These are phyloP conservation scores for Grigorovia transvaalensis DNA, from an alignment of 805 yeast species.

Conservation along the genomic window DNA sequence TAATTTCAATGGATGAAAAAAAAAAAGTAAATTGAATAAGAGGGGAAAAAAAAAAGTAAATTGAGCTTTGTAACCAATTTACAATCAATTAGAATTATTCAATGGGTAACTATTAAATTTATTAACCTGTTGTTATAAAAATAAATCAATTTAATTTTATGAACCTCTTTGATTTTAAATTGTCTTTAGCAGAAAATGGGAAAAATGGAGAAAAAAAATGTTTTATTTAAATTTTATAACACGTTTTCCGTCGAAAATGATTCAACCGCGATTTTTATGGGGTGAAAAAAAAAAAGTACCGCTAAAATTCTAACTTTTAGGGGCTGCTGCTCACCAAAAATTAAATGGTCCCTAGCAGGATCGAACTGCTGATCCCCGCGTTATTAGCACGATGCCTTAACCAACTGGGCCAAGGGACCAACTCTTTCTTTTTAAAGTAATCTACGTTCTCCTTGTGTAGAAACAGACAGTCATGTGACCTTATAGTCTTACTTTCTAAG, in stretches of 20 bases:
- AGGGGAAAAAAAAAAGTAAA: not conserved
- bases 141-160: too few species aligned
- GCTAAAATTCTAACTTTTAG: too few species aligned
- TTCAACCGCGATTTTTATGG: not conserved
- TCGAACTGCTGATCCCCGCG: slow-evolving; percentile 11
- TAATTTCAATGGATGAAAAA: not conserved
- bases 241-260: not conserved
- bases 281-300: not conserved
- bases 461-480: too few species aligned
- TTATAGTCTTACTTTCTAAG: too few species aligned
- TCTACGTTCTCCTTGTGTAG: too few species aligned
- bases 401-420: slow-evolving; percentile 9
- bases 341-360: slow-evolving; percentile 9
- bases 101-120: not conserved
- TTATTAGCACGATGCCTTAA: slow-evolving; percentile 10
- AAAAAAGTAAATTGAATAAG: not conserved
- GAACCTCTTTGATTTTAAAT: not conserved
- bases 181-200: not conserved
- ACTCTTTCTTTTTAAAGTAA: too few species aligned
- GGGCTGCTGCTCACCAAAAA: not conserved
- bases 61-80: not conserved
- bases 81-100: not conserved
- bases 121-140: not conserved
- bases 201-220: too few species aligned
- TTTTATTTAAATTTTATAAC: not conserved